Base-by-base conservation (phyloP, 129 eudicot genomes). In the Erigeron canadensis region DNA sequence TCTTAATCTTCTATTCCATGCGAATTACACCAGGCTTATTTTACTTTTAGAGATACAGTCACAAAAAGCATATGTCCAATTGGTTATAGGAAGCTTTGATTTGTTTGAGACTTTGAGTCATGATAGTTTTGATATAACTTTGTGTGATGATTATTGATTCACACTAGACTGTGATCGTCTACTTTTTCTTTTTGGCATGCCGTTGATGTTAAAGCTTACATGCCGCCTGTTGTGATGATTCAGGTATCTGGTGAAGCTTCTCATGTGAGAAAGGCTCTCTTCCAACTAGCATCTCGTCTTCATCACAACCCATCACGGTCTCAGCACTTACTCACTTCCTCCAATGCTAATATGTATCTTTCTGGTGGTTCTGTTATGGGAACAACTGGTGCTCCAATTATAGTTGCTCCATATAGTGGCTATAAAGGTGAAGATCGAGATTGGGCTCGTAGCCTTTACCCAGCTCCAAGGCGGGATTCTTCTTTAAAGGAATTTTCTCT, bases 241-340 rank as follows among this genome's bases (percentile, higher is more conserved):
- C 45, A 63, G 68, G 39, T 63, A 39, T 63, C 68, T 17, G 68
- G 68, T 40, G 68, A 63, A 63, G 68, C 68, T 63, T 63, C 34
- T 63, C 23, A 42, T 63, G 68, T 63, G 47, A 63, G 28, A 40
- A 38, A 2, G 28, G 68, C 68, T 7, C 68, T 63, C 18, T 39
- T 63, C 46, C 17, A 63, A 7, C 16, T 63, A 40, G 68, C 68
- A 40, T 63, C 50, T 15, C 50, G 68, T 63, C 84, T 87, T 60
- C 95, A 85, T 75, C 89, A 85, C 63, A 87, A 87, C 83, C 97
- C 97, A 17, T 87, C 97, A 7, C 80, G 82, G 44, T 73, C 95
- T 63, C 95, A 90, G 75, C 91, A 87, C 64, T 55, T 75, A 80
- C 91, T 87, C 34, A 71, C 85, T 16, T 81, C 86, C 23, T 67